phyloP scores from a whole-genome alignment of 192 early-diverging fungal genomes.

The Rhizophlyctis rosea region DNA sequence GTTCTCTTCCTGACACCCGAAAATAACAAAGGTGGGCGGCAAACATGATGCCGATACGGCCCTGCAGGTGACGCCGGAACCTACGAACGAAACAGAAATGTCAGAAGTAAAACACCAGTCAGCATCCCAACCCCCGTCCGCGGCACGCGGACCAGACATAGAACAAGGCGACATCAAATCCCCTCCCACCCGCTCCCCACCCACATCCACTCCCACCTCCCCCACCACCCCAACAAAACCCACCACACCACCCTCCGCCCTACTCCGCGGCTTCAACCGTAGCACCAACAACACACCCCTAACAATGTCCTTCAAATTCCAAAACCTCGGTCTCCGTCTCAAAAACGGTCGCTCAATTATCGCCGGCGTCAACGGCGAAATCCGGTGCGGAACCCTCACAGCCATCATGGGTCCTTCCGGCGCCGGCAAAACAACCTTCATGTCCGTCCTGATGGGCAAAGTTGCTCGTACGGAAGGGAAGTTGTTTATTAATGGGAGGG shows the following conservation, averaged over 20 bases:
- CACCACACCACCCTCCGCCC: neutral
- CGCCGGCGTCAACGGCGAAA: slow-evolving; percentile 64
- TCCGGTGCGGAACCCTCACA: slow-evolving; percentile 68
- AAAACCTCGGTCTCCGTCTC: slow-evolving; percentile 35
- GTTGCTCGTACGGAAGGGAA: slow-evolving; percentile 29
- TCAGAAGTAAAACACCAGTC: too few relatives aligned
- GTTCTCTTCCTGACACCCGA: neutral
- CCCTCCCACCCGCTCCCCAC: too few relatives aligned
- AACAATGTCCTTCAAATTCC: slow-evolving; percentile 41
- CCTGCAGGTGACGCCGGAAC: too few relatives aligned
- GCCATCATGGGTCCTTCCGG: slow-evolving; percentile 93
- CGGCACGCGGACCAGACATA: too few relatives aligned
- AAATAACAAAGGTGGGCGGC: neutral
- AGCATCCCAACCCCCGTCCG: too few relatives aligned
- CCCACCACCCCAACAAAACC: neutral
- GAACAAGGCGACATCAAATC: too few relatives aligned
- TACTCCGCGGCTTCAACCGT: neutral
- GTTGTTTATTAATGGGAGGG: slow-evolving; percentile 28
- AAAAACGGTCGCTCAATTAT: slow-evolving; percentile 58
- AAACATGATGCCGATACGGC: too few relatives aligned
- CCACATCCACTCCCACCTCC: too few relatives aligned
- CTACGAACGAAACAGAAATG: too few relatives aligned
- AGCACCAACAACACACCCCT: slow-evolving; percentile 6
- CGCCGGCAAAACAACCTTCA: slow-evolving; percentile 64
- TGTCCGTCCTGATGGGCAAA: slow-evolving; percentile 41